Evolutionary conservation across 2,329 filamentous ascomycete genomes (phyloP).

Genomic region (Ceratocystis ficicola): DNA sequence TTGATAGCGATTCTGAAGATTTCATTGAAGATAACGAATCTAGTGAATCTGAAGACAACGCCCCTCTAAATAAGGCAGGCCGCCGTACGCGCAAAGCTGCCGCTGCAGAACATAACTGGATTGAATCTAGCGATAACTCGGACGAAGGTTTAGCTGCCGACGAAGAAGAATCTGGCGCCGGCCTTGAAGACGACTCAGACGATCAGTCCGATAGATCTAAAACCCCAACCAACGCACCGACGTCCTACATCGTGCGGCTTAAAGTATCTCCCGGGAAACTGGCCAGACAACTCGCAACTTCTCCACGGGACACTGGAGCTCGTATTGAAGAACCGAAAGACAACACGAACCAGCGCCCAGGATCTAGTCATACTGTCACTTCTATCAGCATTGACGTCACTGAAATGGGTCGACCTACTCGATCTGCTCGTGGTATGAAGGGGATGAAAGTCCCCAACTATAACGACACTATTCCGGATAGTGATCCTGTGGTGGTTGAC

Average conservation of each 20-base stretch:
- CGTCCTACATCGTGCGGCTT: constrained; percentile 34
- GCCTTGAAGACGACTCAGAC: constrained; percentile 25
- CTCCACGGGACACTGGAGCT: constrained; percentile 41
- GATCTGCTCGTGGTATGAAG: constrained; percentile 41
- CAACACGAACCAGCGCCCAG: constrained; percentile 45
- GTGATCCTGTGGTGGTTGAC: constrained; percentile 22
- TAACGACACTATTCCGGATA: constrained; percentile 20
- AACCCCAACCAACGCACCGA: constrained; percentile 22
- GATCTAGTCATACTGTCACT: constrained; percentile 47
- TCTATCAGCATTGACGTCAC: constrained; percentile 30
- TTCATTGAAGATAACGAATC: constrained; percentile 36
- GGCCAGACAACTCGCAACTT: constrained; percentile 25
- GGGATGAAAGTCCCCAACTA: constrained; percentile 31
- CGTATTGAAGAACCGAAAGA: constrained; percentile 45
- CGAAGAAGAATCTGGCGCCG: constrained; percentile 35
- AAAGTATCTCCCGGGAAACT: constrained; percentile 30
- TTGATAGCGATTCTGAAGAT: constrained; percentile 38
- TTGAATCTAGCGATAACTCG: constrained; percentile 20
- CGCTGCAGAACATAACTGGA: constrained; percentile 24
- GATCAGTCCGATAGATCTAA: constrained; percentile 27
- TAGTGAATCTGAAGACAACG: constrained; percentile 32
- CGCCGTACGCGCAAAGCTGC: constrained; percentile 39
- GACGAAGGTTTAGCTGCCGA: constrained; percentile 30
- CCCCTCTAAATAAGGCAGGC: constrained; percentile 37
- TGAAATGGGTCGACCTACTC: constrained; percentile 28